Conservation (phyloP, 2,329 filamentous ascomycete genomes). For the Colletotrichum sp. region DNA sequence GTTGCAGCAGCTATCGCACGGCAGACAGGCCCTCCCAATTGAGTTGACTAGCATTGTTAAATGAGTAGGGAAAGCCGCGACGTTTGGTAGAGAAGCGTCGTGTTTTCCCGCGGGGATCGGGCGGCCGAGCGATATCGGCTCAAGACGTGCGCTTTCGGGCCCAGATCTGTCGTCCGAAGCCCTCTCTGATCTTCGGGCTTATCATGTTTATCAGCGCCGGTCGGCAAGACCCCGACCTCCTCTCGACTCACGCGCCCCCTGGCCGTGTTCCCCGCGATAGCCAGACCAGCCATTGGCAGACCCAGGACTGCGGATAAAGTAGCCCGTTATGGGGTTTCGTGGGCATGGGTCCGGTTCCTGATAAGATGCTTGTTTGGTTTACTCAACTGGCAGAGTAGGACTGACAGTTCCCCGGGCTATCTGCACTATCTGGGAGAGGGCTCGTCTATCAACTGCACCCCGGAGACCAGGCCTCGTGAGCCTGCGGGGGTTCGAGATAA, state of each 20-base stretch:
- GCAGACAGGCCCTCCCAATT: neutral
- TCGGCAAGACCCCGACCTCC: neutral
- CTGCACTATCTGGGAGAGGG: neutral
- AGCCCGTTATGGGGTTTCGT: neutral
- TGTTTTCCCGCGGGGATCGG: slow-evolving; percentile 10
- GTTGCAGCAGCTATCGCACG: neutral
- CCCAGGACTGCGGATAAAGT: neutral
- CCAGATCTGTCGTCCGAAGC: slow-evolving; percentile 1
- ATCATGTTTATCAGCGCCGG: neutral
- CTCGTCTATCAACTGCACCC: neutral
- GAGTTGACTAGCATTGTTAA: slow-evolving; percentile 3
- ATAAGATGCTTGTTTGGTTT: neutral
- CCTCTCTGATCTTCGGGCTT: neutral
- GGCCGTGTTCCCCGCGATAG: slow-evolving; percentile 1
- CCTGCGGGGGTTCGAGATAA: neutral
- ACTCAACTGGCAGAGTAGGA: neutral
- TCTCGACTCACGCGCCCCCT: neutral
- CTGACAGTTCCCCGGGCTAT: neutral
- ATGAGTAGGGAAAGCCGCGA: neutral
- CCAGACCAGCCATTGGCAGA: neutral
- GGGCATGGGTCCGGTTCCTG: neutral
- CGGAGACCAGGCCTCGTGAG: neutral
- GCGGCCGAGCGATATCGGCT: slow-evolving; percentile 12
- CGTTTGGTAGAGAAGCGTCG: neutral
- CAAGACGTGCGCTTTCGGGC: neutral